These are phyloP conservation scores for Exophiala alcalophila DNA, from an alignment of 2,329 filamentous ascomycete genomes.

Conservation along the genomic window DNA sequence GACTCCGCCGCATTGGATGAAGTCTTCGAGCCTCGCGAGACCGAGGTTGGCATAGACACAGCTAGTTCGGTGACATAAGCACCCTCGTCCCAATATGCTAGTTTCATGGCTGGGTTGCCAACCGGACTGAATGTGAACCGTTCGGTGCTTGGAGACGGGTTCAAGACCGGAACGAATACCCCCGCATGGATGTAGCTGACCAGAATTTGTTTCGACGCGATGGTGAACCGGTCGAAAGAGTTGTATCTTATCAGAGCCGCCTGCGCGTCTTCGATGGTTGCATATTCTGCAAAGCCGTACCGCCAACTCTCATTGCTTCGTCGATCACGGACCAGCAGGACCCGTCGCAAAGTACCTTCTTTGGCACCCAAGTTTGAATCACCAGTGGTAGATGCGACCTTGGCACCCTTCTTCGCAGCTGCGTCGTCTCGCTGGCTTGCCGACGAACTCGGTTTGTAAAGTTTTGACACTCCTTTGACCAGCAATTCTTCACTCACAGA, in stretches of 20 bases:
- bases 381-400: slow-evolving; percentile 55
- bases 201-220: slow-evolving; percentile 68
- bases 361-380: slow-evolving; percentile 66
- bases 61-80: slow-evolving; percentile 66
- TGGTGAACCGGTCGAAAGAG: slow-evolving; percentile 71
- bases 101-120: slow-evolving; percentile 63
- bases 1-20: slow-evolving; percentile 23
- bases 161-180: slow-evolving; percentile 73
- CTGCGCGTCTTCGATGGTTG: slow-evolving; percentile 70
- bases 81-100: slow-evolving; percentile 74
- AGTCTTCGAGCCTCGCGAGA: slow-evolving; percentile 12
- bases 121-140: slow-evolving; percentile 68
- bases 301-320: slow-evolving; percentile 69
- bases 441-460: slow-evolving; percentile 58
- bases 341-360: slow-evolving; percentile 70
- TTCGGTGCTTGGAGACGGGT: slow-evolving; percentile 56
- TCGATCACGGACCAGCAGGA: slow-evolving; percentile 73
- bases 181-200: slow-evolving; percentile 78
- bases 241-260: slow-evolving; percentile 70
- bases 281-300: slow-evolving; percentile 83
- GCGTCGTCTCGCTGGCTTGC: slow-evolving; percentile 40
- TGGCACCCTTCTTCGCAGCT: slow-evolving; percentile 39
- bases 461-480: slow-evolving; percentile 68
- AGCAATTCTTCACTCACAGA: slow-evolving; percentile 71
- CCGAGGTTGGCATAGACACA: slow-evolving; percentile 48